These are phyloP conservation scores for Gossypium stocksii DNA, from an alignment of 345 rosid species.

Conservation along the genomic window DNA sequence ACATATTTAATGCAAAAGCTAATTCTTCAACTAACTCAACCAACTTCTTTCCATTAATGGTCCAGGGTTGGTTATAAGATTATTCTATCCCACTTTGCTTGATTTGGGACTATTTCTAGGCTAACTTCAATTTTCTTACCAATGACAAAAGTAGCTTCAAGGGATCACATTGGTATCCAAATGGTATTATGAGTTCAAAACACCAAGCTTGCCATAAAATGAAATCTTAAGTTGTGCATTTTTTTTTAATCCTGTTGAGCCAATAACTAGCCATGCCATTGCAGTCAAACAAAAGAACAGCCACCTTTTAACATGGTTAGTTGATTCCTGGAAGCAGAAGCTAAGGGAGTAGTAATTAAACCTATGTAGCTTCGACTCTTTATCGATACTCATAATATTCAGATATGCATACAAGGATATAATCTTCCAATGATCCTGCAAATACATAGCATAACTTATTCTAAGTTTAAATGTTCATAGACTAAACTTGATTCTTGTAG, in stretches of 20 bases:
- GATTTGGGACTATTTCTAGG: constrained; percentile 9
- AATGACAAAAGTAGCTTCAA: not conserved
- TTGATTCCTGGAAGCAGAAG: not conserved
- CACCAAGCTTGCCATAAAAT: not conserved
- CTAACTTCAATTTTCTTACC: not conserved
- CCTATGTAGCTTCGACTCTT: not conserved
- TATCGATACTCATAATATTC: no score
- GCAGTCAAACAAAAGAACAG: not conserved
- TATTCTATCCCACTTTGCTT: not conserved
- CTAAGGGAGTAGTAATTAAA: not conserved
- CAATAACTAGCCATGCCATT: not conserved
- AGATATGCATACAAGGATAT: not conserved
- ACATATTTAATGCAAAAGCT: constrained; percentile 20
- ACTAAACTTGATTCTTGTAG: not conserved
- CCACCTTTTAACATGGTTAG: not conserved
- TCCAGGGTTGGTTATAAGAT: constrained; percentile 1
- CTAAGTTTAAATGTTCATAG: no score
- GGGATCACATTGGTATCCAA: not conserved
- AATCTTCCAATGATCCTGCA: not conserved
- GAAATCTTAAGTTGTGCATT: not conserved
- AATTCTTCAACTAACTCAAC: constrained; percentile 19
- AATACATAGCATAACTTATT: not conserved
- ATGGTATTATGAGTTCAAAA: not conserved
- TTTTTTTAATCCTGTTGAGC: not conserved
- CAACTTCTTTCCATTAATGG: constrained; percentile 2